These are phyloP conservation scores for Croton setiger DNA, from an alignment of 441 rosid genomes.

Conservation along the genomic window DNA sequence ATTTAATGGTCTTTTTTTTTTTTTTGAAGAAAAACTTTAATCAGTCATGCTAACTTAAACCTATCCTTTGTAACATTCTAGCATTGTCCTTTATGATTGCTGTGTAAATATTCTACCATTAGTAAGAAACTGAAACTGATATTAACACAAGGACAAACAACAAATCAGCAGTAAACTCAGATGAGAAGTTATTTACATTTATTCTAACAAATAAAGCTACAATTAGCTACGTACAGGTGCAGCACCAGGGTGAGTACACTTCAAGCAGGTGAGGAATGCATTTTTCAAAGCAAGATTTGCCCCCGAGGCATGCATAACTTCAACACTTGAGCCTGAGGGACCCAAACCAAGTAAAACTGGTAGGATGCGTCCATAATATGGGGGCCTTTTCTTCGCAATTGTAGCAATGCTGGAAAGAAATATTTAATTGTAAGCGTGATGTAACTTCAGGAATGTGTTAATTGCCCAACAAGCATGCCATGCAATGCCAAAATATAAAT, in stretches of 20 bases:
- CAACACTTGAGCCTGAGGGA: slow-evolving; percentile 56
- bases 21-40: too few relatives aligned
- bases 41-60: not conserved
- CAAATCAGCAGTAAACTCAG: not conserved
- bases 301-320: slow-evolving; percentile 66
- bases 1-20: too few relatives aligned
- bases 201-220: slow-evolving; percentile 2
- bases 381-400: slow-evolving; percentile 89
- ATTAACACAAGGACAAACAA: not conserved
- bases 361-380: slow-evolving; percentile 88
- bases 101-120: not conserved
- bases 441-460: not conserved
- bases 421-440: slow-evolving; percentile 5
- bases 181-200: not conserved
- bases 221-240: slow-evolving; percentile 71
- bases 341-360: slow-evolving; percentile 94
- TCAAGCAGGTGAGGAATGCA: slow-evolving; percentile 73
- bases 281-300: slow-evolving; percentile 71
- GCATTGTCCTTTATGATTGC: not conserved
- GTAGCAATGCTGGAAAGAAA: slow-evolving; percentile 64
- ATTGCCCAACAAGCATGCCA: not conserved
- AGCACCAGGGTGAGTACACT: slow-evolving; percentile 90
- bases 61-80: not conserved
- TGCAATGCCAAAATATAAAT: slow-evolving; percentile 11
- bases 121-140: not conserved